Base-by-base conservation (phyloP, 352 stramenopile species). In the Globisporangium cederbergense region DNA sequence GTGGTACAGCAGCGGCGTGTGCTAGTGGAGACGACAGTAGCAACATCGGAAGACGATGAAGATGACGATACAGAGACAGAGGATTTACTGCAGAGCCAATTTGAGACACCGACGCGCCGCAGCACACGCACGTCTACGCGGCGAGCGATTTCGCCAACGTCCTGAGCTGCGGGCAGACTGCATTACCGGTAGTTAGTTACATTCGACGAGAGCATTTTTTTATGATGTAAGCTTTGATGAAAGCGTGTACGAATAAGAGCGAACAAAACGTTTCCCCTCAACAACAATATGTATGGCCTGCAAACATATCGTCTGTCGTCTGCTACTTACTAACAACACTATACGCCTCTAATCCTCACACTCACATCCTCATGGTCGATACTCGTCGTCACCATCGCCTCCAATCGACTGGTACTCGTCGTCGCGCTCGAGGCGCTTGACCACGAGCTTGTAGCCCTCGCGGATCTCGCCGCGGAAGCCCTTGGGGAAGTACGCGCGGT, bases 401-500 rank as follows among this genome's bases (percentile, higher is more conserved):
- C 70, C 66, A 22, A 76, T 70, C 42, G 61, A 63, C 4, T 64
- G 62, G 16, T 86, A 78, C 45, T 77, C 68, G 22, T 62, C 64
- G 9, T 74, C 50, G 3, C 74, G 58, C 36, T 74, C 59, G 43
- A 73, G 64, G 14, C 82, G 79, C 69, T 91, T 93, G 40, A 95
- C 86, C 18, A 95, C 86, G 38, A 95, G 69, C 66, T 93, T 95
- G 73, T 88, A 88, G 40, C 79, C 84, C 13, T 76, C 74, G 4
- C 72, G 79, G 62, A 95, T 93, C 67, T 92, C 79, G 42, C 86
- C 86, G 10, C 83, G 81, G 68, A 89, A 95, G 57, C 86, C 86
- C 66, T 93, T 93, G 20, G 86, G 86, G 64, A 95, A 95, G 70
- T 93, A 95, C 22, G 78, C 81, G 55, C 86, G 86, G 63, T 95